Base-by-base conservation (phyloP, 352 stramenopile genomes). In the Phytophthora pseudosyringae region DNA sequence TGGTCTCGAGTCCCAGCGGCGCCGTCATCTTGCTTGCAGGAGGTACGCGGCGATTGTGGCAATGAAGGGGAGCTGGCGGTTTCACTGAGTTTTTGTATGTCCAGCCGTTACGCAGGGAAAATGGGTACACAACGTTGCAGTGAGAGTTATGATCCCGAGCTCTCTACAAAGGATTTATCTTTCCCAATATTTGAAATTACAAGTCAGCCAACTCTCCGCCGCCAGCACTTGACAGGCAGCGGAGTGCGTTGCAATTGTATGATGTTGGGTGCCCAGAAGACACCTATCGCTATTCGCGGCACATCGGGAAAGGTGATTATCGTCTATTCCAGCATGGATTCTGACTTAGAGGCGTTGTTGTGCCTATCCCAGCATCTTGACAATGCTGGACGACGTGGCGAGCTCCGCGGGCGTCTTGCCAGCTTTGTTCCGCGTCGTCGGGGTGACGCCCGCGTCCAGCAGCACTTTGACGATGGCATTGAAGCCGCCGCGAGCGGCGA, bases 261-360 rank as follows among this genome's bases (percentile, higher is more conserved):
- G 59, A 74, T 74, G 66, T 63, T 74, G 53, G 59, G 45, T 67
- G 57, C 28, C 51, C 57, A 67, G 33, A 65, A 54, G 63, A 61
- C 63, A 65, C 44, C 55, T 71, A 59, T 61, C 73, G 65, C 72
- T 88, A 91, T 82, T 80, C 77, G 69, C 68, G 66, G 72, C 79
- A 89, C 80, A 91, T 78, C 71, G 66, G 71, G 80, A 82, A 89
- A 72, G 85, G 81, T 91, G 86, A 92, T 73, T 90, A 93, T 89
- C 73, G 77, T 82, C 83, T 75, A 86, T 79, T 80, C 77, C 78
- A 93, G 81, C 79, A 93, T 90, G 82, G 83, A 93, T 96, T 96
- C 85, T 94, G 83, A 93, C 86, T 96, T 53, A 53, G 46, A 53
- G 46, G n/a, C 46, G 46, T 40, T 45, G 25, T n/a, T 16, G 3